These are phyloP conservation scores for Venturia pyrina DNA, from an alignment of 2,329 filamentous ascomycete genomes.

Conservation along the genomic window DNA sequence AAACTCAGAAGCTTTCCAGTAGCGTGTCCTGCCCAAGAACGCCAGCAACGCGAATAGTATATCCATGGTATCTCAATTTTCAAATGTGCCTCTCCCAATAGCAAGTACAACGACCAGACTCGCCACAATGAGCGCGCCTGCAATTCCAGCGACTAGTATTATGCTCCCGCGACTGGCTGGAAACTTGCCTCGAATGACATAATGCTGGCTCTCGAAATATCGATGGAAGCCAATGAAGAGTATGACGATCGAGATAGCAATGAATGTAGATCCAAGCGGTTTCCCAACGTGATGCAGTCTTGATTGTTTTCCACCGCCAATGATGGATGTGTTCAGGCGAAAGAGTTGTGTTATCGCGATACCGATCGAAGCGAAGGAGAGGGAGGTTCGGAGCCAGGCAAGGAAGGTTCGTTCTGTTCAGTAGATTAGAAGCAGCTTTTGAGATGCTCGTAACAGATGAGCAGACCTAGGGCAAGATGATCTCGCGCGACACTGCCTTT, in stretches of 20 bases:
- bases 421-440: conserved; percentile 8
- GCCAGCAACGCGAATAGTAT: background rate
- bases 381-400: conserved; percentile 72
- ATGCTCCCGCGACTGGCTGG: conserved; percentile 69
- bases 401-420: conserved; percentile 68
- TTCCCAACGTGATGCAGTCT: conserved; percentile 52
- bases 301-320: conserved; percentile 17
- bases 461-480: conserved; percentile 67
- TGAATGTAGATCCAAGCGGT: conserved; percentile 65
- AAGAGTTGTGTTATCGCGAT: conserved; percentile 79
- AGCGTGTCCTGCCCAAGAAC: background rate
- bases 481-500: conserved; percentile 77
- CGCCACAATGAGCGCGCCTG: conserved; percentile 47
- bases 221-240: conserved; percentile 68
- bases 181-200: conserved; percentile 71
- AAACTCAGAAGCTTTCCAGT: background rate
- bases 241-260: conserved; percentile 65
- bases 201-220: conserved; percentile 69
- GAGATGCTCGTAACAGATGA: conserved; percentile 16
- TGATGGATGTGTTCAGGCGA: conserved; percentile 62
- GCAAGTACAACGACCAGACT: conserved; percentile 50
- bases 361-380: conserved; percentile 73
- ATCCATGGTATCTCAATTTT: conserved; percentile 18
- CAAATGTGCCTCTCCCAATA: conserved; percentile 39
- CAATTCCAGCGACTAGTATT: conserved; percentile 56